Conservation (phyloP, 1,139 yeast species). For the Lipomyces yarrowii region DNA sequence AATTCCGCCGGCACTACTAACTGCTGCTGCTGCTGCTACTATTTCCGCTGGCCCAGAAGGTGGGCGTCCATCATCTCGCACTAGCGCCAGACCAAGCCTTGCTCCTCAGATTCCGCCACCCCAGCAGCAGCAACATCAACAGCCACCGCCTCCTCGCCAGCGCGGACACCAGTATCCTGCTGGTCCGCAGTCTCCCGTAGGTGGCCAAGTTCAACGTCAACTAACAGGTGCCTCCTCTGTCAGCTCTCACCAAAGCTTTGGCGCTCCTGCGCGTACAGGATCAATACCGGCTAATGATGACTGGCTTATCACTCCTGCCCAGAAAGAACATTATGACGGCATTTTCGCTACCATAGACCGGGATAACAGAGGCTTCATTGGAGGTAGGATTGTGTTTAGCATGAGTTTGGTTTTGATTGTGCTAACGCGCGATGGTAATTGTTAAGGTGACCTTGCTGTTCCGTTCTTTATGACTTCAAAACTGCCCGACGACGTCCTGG, state of each 20-base stretch:
- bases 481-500: constrained; percentile 80
- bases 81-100: constrained; percentile 25
- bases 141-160: constrained; percentile 23
- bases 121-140: constrained; percentile 6
- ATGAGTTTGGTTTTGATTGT: not conserved
- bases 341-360: constrained; percentile 80
- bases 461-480: constrained; percentile 87
- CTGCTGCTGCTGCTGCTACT: constrained; percentile 48
- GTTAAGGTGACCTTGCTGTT: constrained; percentile 62
- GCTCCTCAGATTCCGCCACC: constrained; percentile 33
- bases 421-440: not conserved
- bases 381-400: constrained; percentile 41
- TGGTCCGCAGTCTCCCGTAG: constrained; percentile 32
- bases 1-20: constrained; percentile 62
- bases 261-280: constrained; percentile 9
- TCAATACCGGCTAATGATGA: constrained; percentile 49
- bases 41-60: constrained; percentile 36
- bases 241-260: constrained; percentile 8
- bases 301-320: constrained; percentile 70
- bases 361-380: constrained; percentile 60
- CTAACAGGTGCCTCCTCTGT: constrained; percentile 16
- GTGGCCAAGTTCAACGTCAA: constrained; percentile 27
- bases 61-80: constrained; percentile 30
- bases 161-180: constrained; percentile 30
- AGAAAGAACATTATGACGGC: constrained; percentile 74